phyloP scores from a whole-genome alignment of 2,329 filamentous ascomycete species.

The Calonectria pseudoreteaudii region DNA sequence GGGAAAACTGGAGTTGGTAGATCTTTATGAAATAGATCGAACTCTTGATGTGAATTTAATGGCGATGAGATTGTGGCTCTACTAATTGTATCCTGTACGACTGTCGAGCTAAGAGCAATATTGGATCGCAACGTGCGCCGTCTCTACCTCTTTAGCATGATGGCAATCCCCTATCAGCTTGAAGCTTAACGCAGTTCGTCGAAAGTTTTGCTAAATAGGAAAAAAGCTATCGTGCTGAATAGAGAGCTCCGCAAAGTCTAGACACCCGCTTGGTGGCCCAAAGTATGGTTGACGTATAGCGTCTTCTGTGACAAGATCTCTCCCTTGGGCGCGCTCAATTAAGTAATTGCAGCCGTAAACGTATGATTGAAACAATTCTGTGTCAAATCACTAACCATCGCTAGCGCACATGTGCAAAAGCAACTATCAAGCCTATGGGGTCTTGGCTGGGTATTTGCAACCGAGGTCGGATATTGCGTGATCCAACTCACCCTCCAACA shows the following conservation, averaged over 20 bases:
- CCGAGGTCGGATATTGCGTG: constrained; percentile 33
- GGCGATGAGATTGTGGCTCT: no score
- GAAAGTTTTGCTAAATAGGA: constrained; percentile 76
- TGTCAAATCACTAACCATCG: not conserved
- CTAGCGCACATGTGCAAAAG: constrained; percentile 13
- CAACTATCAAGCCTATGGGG: not conserved
- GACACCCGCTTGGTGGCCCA: not conserved
- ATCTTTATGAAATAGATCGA: not conserved
- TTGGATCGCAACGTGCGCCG: not conserved
- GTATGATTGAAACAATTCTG: not conserved
- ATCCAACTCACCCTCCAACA: constrained; percentile 18
- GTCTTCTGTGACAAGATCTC: not conserved
- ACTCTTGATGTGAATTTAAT: not conserved
- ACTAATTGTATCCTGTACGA: no score
- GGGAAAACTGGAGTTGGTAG: not conserved
- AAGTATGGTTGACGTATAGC: not conserved
- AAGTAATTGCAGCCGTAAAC: not conserved
- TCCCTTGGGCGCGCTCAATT: not conserved
- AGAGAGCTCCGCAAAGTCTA: not conserved
- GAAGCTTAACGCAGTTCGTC: constrained; percentile 99
- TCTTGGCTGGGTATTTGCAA: constrained; percentile 32
- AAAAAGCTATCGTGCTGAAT: not conserved
- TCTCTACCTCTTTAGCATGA: constrained; percentile 71
- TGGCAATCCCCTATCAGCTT: constrained; percentile 99
- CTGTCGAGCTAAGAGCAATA: not conserved